Evolutionary conservation across 805 yeast genomes (phyloP).

Genomic region (Candida berthetii): DNA sequence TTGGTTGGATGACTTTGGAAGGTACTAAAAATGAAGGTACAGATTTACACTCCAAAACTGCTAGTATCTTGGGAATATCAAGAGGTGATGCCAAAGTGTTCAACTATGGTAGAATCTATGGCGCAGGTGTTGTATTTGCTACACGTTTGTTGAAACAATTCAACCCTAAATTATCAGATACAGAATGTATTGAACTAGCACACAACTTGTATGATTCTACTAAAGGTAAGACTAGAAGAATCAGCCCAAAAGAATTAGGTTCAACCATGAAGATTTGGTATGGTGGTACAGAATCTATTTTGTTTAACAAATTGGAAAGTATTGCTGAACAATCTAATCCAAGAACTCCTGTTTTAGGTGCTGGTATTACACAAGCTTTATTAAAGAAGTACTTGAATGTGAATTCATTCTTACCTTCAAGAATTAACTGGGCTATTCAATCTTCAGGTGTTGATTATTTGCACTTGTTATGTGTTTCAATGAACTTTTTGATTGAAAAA

Average conservation of each 20-base stretch:
- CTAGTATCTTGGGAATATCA: slow-evolving; percentile 79
- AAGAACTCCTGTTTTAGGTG: slow-evolving; percentile 86
- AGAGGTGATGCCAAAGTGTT: slow-evolving; percentile 92
- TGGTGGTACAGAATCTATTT: slow-evolving; percentile 92
- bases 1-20: slow-evolving; percentile 99
- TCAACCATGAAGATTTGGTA: slow-evolving; percentile 46
- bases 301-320: slow-evolving; percentile 82
- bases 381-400: slow-evolving; percentile 56
- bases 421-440: slow-evolving; percentile 97
- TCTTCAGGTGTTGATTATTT: slow-evolving; percentile 96
- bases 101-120: slow-evolving; percentile 95
- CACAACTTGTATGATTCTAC: slow-evolving; percentile 68
- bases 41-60: slow-evolving; percentile 92
- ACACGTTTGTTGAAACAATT: slow-evolving; percentile 77
- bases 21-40: slow-evolving; percentile 91
- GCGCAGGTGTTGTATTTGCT: slow-evolving; percentile 94
- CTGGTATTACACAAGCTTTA: slow-evolving; percentile 86
- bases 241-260: slow-evolving; percentile 13
- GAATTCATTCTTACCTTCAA: slow-evolving; percentile 71
- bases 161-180: slow-evolving; percentile 62
- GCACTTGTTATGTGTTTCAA: slow-evolving; percentile 76
- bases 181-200: slow-evolving; percentile 63
- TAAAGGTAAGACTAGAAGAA: slow-evolving; percentile 54
- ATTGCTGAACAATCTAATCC: slow-evolving; percentile 82
- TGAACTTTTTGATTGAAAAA: slow-evolving; percentile 71